These are phyloP conservation scores for Heterobasidion irregulare DNA, from an alignment of 1,284 basidiomycete genomes.

Conservation along the genomic window DNA sequence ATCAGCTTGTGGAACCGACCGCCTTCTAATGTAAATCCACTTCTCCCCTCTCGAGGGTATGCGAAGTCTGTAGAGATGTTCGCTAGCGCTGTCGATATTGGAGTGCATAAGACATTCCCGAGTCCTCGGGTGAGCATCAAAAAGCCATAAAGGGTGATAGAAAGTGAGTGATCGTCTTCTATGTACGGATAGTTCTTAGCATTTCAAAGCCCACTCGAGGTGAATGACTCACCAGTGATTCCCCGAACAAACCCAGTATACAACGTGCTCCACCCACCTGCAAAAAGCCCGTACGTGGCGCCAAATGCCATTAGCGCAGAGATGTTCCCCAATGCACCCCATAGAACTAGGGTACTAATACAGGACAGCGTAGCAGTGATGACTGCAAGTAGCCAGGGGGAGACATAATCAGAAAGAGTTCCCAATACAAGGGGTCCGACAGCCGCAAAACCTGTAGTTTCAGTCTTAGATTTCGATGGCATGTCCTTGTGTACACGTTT, in stretches of 20 bases:
- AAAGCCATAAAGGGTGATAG: conserved; percentile 19
- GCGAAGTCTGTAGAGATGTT: neutral
- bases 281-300: conserved; percentile 15
- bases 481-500: neutral
- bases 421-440: conserved; percentile 14
- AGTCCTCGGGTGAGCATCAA: conserved; percentile 21
- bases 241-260: conserved; percentile 17
- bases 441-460: neutral
- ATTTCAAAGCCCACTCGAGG: neutral
- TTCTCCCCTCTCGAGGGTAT: neutral
- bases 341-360: conserved; percentile 17
- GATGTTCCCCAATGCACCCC: conserved; percentile 17
- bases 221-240: conserved; percentile 11
- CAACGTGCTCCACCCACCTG: conserved; percentile 20
- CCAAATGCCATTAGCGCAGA: conserved; percentile 18
- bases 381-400: conserved; percentile 17
- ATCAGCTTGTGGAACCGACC: neutral
- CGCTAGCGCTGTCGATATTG: conserved; percentile 10
- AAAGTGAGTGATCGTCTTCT: conserved; percentile 19
- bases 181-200: neutral
- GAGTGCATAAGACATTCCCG: conserved; percentile 14
- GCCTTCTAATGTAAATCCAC: conserved; percentile 2
- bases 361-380: conserved; percentile 12
- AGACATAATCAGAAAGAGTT: conserved; percentile 15
- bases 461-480: neutral